Percentiles rank a stretch among this genome's conserved stretches.
These are phyloP conservation scores for Calophaca sinica DNA, from an alignment of 306 rosid species.

Conservation along the genomic window DNA sequence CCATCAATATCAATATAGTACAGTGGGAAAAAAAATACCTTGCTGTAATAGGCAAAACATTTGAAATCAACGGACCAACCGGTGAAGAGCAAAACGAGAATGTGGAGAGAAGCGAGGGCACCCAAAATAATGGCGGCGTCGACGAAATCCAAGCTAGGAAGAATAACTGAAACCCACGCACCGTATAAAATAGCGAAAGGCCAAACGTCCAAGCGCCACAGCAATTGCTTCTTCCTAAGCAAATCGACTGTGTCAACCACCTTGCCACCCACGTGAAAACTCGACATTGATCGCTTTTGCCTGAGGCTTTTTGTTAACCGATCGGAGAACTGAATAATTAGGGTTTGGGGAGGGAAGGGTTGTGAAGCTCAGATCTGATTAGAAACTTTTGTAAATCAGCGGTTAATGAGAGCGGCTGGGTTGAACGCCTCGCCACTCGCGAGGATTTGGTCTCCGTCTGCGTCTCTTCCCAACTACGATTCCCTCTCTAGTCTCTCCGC, in stretches of 20 bases:
- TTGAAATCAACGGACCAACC: conserved; percentile 96
- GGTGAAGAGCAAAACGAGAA: conserved; percentile 85
- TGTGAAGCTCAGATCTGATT: conserved; percentile 34
- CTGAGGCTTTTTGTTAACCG: background rate
- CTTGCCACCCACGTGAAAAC: conserved; percentile 88
- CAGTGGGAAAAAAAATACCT: conserved; percentile 53
- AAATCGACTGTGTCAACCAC: conserved; percentile 87
- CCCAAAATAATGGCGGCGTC: conserved; percentile 81
- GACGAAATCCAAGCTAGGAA: conserved; percentile 77
- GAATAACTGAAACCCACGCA: conserved; percentile 60
- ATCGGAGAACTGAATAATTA: background rate
- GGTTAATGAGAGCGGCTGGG: conserved; percentile 12
- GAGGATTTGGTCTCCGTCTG: conserved; percentile 25
- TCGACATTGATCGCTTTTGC: conserved; percentile 59
- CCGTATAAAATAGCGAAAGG: conserved; percentile 71
- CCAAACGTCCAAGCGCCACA: conserved; percentile 85
- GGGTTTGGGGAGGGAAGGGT: conserved; percentile 32
- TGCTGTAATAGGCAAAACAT: conserved; percentile 74
- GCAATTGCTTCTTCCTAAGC: conserved; percentile 69
- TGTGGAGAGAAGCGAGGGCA: conserved; percentile 68
- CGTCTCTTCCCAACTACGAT: conserved; percentile 34
- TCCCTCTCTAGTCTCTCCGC: conserved; percentile 1
- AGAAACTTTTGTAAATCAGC: background rate
- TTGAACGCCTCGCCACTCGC: conserved; percentile 25
- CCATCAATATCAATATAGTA: background rate